Percentiles rank a stretch among this genome's conserved stretches.
phyloP scores from a whole-genome alignment of 805 yeast genomes.

The Yarrowia divulgata region DNA sequence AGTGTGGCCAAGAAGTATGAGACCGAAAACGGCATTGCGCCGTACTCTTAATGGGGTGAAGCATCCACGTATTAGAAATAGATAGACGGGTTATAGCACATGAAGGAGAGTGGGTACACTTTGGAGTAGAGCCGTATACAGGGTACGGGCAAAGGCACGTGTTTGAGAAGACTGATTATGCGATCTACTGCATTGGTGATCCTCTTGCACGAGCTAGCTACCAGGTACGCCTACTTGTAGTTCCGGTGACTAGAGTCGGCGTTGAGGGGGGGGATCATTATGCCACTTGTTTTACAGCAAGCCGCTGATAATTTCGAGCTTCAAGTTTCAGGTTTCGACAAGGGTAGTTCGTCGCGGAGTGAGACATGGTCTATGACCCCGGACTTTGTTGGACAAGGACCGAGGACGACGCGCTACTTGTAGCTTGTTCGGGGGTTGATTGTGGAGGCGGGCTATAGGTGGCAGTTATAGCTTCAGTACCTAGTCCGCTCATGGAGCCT shows the following conservation, averaged over 20 bases:
- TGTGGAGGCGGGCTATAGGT: background rate
- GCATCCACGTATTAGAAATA: background rate
- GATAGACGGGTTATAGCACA: background rate
- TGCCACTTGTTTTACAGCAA: background rate
- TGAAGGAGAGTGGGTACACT: too few species aligned
- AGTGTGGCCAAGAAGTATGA: conserved; percentile 47
- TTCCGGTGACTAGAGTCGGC: background rate
- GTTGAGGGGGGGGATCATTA: too few species aligned
- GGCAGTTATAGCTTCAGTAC: too few species aligned
- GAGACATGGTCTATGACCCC: background rate
- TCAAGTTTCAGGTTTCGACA: background rate
- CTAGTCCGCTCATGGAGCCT: too few species aligned
- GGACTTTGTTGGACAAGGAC: conserved; percentile 3
- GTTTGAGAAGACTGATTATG: background rate
- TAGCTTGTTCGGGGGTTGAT: background rate
- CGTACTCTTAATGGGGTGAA: conserved; percentile 2
- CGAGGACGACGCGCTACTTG: background rate
- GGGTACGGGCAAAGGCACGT: background rate
- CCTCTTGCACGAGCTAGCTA: background rate
- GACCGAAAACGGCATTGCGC: conserved; percentile 18
- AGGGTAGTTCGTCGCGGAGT: too few species aligned
- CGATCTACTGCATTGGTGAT: background rate
- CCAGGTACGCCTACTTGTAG: background rate
- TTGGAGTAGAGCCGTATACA: background rate
- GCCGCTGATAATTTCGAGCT: background rate